Base-by-base conservation (phyloP, 2,329 filamentous ascomycete genomes). In the Thielaviopsis populi region DNA sequence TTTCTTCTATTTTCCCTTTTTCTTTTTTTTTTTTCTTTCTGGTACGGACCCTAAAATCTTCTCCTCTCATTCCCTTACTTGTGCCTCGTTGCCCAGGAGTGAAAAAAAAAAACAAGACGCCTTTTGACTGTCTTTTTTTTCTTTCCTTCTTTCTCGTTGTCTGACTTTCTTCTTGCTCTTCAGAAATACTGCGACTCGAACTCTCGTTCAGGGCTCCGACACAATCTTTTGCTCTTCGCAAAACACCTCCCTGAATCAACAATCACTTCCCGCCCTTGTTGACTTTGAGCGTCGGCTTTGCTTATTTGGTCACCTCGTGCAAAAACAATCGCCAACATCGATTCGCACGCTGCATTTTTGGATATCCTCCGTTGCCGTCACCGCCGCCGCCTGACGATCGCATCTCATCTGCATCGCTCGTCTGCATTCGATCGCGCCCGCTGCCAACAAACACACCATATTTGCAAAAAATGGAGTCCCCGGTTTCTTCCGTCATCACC, bases 391-490 rank as follows among this genome's bases (percentile, higher is more conserved):
- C 33, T 37, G 33, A 4, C 33, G 1, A 7, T 33, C 37, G 40
- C 40, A 43, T n/a, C 40, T 61, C 40, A 43, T n/a, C 40, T 61
- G 17, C 46, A 10, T 46, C 42, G 42, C 42, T 4, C 15, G 4
- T 59, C 40, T 50, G 40, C 62, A 30, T 63, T 40, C 22, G 4
- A 7, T 30, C 17, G 46, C 63, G 42, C 54, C n/a, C 42, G 43
- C 27, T 19, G 33, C 33, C 2, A 27, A n/a, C 17, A 27, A n/a
- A 4, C 40, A 13, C 24, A 61, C 58, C 58, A 27, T 33, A n/a
- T n/a, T n/a, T 33, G 3, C 30, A 33, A 37, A 40, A 40, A 63
- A 65, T 65, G 64, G 64, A 65, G 42, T 61, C 61, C 11, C 64
- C 64, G 10, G 46, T 43, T 37, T 59, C 64, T 19, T 65, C 61